Evolutionary conservation across 768 basidiomycete genomes (phyloP), one percentile per base, ranked within the genome.

Genomic region (Boletus tomentosulus): DNA sequence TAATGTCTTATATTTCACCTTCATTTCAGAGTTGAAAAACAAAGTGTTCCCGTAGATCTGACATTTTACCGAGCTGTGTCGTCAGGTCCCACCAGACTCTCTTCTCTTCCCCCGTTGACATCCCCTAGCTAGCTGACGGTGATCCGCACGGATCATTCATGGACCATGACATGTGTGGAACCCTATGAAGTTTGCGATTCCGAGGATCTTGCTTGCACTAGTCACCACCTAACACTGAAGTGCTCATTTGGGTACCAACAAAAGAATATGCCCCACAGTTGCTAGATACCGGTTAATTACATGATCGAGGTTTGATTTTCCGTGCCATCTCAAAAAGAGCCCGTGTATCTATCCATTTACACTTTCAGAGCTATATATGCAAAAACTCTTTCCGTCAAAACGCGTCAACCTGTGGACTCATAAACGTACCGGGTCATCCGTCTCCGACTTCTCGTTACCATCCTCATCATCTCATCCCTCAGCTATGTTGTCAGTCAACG

Each of bases 291-390:
- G 48, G 48, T 58, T 46, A 33, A 58, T 53, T 58, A 33, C 6
- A 37, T 35, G 57, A 59, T 59, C 46, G 52, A 55, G 39, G 45
- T 59, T 59, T 59, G 51, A 59, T 54, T 50, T 59, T 58, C 22
- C 1, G 5, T 9, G 19, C 16, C n/a, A 46, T 43, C 55, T 31
- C 13, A 58, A 10, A 54, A 59, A 13, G 48, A 27, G 38, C 42
- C 28, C 57, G 46, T 47, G 16, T 34, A 44, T 44, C 27, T 44
- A 28, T 28, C 43, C 47, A 48, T 47, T 50, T 52, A 42, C 45
- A 56, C 45, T 51, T 49, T 42, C 30, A 45, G 37, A 43, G 28
- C 46, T 41, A 41, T 25, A 31, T 39, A 28, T 9, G 10, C 35
- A 48, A 57, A 24, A 28, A 15, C 8, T 27, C 51, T 27, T 37